These are phyloP conservation scores for Sapria himalayana DNA, from an alignment of 345 rosid genomes.

Conservation along the genomic window DNA sequence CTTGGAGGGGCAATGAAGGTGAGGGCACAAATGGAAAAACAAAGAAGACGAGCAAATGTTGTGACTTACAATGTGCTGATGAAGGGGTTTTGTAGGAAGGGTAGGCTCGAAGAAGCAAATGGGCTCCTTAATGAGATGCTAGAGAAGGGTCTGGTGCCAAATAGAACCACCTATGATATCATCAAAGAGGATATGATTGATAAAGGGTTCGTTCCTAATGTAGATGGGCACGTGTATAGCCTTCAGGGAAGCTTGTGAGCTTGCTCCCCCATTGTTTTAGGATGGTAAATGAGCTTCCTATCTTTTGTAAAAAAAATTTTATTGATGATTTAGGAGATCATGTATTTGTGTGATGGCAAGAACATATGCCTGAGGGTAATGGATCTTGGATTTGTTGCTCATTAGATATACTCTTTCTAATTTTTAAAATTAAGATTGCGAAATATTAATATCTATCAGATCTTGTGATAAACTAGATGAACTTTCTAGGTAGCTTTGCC, in stretches of 20 bases:
- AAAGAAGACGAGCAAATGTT: constrained; percentile 37
- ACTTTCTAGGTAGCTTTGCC: too few species aligned
- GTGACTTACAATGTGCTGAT: constrained; percentile 48
- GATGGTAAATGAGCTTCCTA: too few species aligned
- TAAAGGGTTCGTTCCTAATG: constrained; percentile 69
- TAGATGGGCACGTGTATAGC: constrained; percentile 52
- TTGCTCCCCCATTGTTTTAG: too few species aligned
- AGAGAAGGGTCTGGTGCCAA: constrained; percentile 67
- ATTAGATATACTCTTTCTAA: too few species aligned
- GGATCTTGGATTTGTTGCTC: too few species aligned
- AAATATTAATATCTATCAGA: too few species aligned
- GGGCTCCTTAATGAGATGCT: constrained; percentile 67
- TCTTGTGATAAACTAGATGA: too few species aligned
- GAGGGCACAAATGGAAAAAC: constrained; percentile 47
- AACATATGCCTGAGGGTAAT: too few species aligned
- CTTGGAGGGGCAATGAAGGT: constrained; percentile 37
- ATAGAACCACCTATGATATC: constrained; percentile 40
- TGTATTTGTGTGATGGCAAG: too few species aligned
- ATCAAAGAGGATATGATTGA: constrained; percentile 57
- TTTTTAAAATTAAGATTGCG: too few species aligned
- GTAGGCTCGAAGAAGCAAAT: constrained; percentile 55
- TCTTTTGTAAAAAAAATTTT: too few species aligned
- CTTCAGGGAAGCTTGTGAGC: constrained; percentile 9
- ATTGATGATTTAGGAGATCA: too few species aligned
- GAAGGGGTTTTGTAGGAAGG: constrained; percentile 40